A percentile compares a stretch with the other conserved stretches of the same genome.
phyloP scores from a whole-genome alignment of 2,329 filamentous ascomycete genomes.

The Knufia fluminis region DNA sequence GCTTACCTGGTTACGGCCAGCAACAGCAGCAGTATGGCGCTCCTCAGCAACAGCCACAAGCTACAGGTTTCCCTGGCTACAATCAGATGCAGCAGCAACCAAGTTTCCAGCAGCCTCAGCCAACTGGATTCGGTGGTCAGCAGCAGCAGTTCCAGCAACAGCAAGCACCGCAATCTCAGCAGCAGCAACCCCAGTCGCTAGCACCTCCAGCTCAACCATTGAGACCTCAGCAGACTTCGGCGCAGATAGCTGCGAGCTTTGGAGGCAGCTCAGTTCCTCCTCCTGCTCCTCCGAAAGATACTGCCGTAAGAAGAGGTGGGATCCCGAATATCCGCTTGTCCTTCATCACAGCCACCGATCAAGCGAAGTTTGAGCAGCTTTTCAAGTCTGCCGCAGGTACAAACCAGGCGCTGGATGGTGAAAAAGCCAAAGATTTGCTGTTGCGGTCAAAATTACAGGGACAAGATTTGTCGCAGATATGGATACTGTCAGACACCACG shows the following conservation, averaged over 20 bases:
- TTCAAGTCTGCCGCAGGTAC: slow-evolving; percentile 93
- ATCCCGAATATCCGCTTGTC: slow-evolving; percentile 91
- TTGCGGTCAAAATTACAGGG: slow-evolving; percentile 81
- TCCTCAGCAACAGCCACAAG: slow-evolving; percentile 49
- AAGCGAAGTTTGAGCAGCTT: slow-evolving; percentile 92
- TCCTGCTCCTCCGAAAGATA: slow-evolving; percentile 52
- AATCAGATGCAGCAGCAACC: slow-evolving; percentile 46
- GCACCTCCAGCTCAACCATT: slow-evolving; percentile 41
- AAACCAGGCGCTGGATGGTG: slow-evolving; percentile 73
- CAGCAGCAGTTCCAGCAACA: slow-evolving; percentile 30
- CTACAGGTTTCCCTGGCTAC: slow-evolving; percentile 47
- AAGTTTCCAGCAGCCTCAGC: slow-evolving; percentile 40
- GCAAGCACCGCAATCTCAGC: slow-evolving; percentile 27
- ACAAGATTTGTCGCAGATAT: slow-evolving; percentile 82
- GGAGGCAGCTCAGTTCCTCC: slow-evolving; percentile 35
- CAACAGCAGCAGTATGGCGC: slow-evolving; percentile 34
- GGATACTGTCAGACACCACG: slow-evolving; percentile 90
- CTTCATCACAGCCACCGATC: slow-evolving; percentile 90
- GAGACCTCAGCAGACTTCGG: slow-evolving; percentile 51
- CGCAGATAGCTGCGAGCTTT: slow-evolving; percentile 57
- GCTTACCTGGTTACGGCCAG: slow-evolving; percentile 45
- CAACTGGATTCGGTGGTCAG: slow-evolving; percentile 25
- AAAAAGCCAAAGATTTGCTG: slow-evolving; percentile 83
- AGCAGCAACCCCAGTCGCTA: slow-evolving; percentile 27
- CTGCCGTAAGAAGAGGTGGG: slow-evolving; percentile 49